Evolutionary conservation across 1,284 basidiomycete genomes (phyloP).

Genomic region (Boletus semigastroideus): DNA sequence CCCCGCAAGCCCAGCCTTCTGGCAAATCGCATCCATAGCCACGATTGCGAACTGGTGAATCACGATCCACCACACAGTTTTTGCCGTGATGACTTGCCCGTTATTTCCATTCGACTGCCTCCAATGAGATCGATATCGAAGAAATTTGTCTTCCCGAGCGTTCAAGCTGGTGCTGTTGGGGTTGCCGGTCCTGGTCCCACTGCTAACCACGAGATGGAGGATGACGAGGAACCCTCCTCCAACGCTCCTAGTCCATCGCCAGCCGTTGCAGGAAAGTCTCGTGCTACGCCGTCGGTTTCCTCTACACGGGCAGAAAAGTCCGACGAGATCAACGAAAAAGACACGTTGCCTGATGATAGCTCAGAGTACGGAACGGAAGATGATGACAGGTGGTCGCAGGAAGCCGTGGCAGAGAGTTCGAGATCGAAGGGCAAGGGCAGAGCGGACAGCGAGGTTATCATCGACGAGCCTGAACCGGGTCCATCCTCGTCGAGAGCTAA

Average conservation of each 20-base stretch:
- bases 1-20: constrained; percentile 27
- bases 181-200: background rate
- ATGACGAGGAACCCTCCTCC: background rate
- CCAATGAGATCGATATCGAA: constrained; percentile 34
- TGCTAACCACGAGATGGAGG: background rate
- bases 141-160: constrained; percentile 34
- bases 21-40: constrained; percentile 6
- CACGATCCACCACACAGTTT: constrained; percentile 7
- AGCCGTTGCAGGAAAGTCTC: constrained; percentile 1
- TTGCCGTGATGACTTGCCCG: constrained; percentile 24
- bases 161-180: constrained; percentile 4
- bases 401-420: constrained; percentile 18
- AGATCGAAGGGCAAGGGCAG: constrained; percentile 28
- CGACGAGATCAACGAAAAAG: constrained; percentile 1
- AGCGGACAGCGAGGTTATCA: constrained; percentile 14
- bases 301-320: background rate
- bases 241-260: background rate
- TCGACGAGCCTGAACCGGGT: constrained; percentile 12
- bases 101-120: constrained; percentile 26
- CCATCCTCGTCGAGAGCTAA: constrained; percentile 10
- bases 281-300: constrained; percentile 5
- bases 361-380: constrained; percentile 20
- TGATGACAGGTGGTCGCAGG: constrained; percentile 25
- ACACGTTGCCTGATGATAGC: background rate
- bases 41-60: constrained; percentile 4